These are phyloP conservation scores for Mycena galopus DNA, from an alignment of 768 basidiomycete species.

Conservation along the genomic window DNA sequence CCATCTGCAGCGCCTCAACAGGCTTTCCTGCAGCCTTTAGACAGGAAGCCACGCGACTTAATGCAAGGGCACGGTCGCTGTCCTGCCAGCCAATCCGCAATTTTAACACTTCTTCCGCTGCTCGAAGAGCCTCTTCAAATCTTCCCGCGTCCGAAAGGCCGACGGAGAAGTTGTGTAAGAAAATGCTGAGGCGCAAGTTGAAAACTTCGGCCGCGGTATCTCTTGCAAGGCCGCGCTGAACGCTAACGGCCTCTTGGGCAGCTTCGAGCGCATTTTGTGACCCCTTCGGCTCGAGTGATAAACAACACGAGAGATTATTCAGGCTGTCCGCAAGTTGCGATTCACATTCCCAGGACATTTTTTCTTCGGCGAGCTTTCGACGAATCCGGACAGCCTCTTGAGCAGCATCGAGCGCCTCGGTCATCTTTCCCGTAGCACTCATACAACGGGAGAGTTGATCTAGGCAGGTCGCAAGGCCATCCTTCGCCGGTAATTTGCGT, in stretches of 20 bases:
- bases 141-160: conserved; percentile 16
- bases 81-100: not conserved
- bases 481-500: conserved; percentile 14
- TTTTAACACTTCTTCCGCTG: conserved; percentile 25
- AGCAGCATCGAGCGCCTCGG: conserved; percentile 18
- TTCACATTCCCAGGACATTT: conserved; percentile 16
- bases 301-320: conserved; percentile 26
- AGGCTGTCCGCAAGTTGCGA: conserved; percentile 20
- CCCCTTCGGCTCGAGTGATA: not conserved
- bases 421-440: not conserved
- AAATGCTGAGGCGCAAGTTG: conserved; percentile 19
- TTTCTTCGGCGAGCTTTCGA: conserved; percentile 10
- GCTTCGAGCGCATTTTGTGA: conserved; percentile 17
- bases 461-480: conserved; percentile 18
- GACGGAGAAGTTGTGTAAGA: conserved; percentile 28
- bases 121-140: conserved; percentile 28
- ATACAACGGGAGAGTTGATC: conserved; percentile 27
- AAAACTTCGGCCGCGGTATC: not conserved
- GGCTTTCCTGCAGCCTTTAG: conserved; percentile 10
- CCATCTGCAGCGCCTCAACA: conserved; percentile 1
- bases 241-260: conserved; percentile 26
- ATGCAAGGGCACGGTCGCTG: conserved; percentile 12
- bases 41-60: conserved; percentile 30
- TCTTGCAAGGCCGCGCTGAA: conserved; percentile 28
- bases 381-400: conserved; percentile 29